A percentile compares a stretch with the other conserved stretches of the same genome.
Conservation (phyloP, 1,284 basidiomycete genomes). For the Tilletiopsis washingtonensis region DNA sequence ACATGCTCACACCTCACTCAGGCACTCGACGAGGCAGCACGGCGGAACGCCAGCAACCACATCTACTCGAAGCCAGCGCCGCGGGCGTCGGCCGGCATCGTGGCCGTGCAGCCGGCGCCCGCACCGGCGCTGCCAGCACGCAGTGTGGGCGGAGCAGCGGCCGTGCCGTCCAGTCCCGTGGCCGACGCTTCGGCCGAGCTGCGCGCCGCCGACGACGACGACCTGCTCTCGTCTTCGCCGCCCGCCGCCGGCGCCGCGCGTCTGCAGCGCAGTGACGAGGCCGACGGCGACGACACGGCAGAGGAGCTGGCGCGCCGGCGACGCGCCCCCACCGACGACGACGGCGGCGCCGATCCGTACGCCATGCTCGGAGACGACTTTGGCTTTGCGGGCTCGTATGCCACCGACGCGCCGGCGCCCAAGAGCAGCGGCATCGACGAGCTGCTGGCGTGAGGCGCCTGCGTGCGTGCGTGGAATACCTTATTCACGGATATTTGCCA, state of each 20-base stretch:
- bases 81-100: neutral
- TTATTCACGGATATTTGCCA: too few species aligned
- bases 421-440: conserved; percentile 3
- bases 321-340: neutral
- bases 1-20: neutral
- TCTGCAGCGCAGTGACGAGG: neutral
- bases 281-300: neutral
- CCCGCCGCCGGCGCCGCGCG: neutral
- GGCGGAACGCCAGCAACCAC: conserved; percentile 27
- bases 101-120: neutral
- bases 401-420: conserved; percentile 7
- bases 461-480: too few species aligned
- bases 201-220: too few species aligned
- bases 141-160: neutral
- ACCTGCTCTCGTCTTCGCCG: neutral
- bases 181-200: neutral
- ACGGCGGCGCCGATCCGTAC: conserved; percentile 10
- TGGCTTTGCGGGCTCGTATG: conserved; percentile 3
- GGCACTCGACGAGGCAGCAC: conserved; percentile 32
- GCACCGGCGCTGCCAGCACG: neutral
- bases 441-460: conserved; percentile 6
- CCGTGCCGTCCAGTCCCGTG: neutral
- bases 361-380: conserved; percentile 17
- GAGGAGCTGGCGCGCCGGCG: conserved; percentile 6
- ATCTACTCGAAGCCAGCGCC: conserved; percentile 27